Evolutionary conservation across 2,329 filamentous ascomycete genomes (phyloP), one percentile per base, ranked within the genome.

Genomic region (Apiospora phragmitis): DNA sequence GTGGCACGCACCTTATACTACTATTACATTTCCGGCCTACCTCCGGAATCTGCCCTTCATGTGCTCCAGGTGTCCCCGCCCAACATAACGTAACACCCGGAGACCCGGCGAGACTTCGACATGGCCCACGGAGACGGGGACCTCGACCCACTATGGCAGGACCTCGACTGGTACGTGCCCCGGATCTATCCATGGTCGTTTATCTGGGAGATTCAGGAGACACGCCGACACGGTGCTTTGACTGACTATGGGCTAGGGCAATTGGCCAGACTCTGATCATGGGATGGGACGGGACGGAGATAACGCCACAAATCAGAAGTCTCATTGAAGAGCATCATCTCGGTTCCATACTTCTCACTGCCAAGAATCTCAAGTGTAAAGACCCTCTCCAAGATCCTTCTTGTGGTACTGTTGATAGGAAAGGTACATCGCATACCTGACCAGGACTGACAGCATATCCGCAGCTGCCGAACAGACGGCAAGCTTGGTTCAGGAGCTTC

Each of bases 381-480:
- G 77, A 29, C 29, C 67, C 45, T 21, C 21, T 11, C n/a, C 3
- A 16, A 9, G 1, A 26, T 43, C 11, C 16, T 12, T 21, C 11
- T 24, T 38, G 6, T 21, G 45, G 24, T 45, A 43, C n/a, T 45
- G 16, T 21, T 14, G 4, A 14, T n/a, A 9, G 29, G 16, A 18
- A 7, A 35, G 69, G 29, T 69, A 72, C 29, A 38, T 73, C 21
- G 74, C 73, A 74, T 69, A 72, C 68, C 16, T 68, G 69, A 74
- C 74, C 81, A 75, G 83, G 79, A 78, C 81, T 73, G 71, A 69
- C 73, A 72, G 41, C 42, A 68, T 21, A 32, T 47, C 67, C 74
- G 76, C 80, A 98, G 95, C 95, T 78, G 95, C 95, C 72, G 91
- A 97, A 80, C 93, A 98, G 78, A 95, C 95, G 42, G 95, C 95